These are phyloP conservation scores for Eucalyptus regnans DNA, from an alignment of 345 rosid species.

Conservation along the genomic window DNA sequence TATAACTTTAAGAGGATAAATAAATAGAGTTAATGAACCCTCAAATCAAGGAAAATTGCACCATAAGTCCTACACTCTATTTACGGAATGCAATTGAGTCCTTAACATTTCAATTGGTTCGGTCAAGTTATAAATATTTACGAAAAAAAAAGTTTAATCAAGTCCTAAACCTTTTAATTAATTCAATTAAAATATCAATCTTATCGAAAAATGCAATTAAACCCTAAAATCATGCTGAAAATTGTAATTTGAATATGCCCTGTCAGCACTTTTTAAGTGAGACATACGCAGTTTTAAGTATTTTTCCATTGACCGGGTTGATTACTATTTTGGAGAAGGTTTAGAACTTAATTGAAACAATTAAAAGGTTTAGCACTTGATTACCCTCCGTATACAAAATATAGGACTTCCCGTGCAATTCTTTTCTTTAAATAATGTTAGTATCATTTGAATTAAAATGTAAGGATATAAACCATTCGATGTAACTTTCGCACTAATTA, in stretches of 20 bases:
- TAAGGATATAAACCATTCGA: background rate
- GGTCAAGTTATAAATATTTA: background rate
- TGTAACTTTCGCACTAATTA: background rate
- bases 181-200: background rate
- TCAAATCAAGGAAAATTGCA: background rate
- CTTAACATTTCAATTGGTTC: background rate
- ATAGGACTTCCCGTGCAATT: background rate
- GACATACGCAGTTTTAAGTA: background rate
- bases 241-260: background rate
- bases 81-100: background rate
- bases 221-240: background rate
- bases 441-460: background rate
- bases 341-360: background rate
- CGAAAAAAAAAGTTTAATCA: accelerated
- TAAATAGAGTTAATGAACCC: background rate
- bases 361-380: background rate
- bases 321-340: background rate
- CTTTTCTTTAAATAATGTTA: background rate
- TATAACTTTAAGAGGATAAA: background rate
- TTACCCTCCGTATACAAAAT: background rate
- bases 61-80: background rate
- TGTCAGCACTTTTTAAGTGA: background rate
- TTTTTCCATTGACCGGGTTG: background rate
- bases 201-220: background rate
- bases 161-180: background rate